Base-by-base conservation (phyloP, 192 early-diverging fungal species). In the Coemansia sp. region DNA sequence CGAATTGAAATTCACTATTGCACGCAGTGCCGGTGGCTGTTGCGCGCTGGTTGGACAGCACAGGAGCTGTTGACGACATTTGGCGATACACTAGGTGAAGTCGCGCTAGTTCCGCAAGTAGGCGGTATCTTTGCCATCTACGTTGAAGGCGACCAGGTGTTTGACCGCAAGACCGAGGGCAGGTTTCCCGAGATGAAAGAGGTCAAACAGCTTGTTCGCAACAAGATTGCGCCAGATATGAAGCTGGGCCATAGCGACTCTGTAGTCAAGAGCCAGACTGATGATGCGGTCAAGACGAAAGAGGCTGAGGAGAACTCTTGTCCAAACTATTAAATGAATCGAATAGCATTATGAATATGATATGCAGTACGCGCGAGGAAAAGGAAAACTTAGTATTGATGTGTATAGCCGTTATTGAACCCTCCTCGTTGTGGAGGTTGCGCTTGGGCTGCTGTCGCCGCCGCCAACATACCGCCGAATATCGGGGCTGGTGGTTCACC, bases 141-240 rank as follows among this genome's bases (percentile, higher is more conserved):
- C 36, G 69, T 71, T 17, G 68, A 76, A 25, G 70, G 72, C 0
- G 66, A 77, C 15, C 60, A 71, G 3, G 50, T 92, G 27, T 92
- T 86, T 78, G 87, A 92, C 72, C 84, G 90, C 67, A 90, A 88
- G 66, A 66, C 86, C 15, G 82, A 87, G 61, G 86, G 83, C 14
- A 64, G 87, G 41, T 92, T 92, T 76, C 90, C 90, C 12, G 90
- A 92, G 73, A 87, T 90, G 78, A 92, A 92, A 72, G 89, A 90
- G 62, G 76, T 89, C 68, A 92, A 92, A 76, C 89, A 90, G 76
- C 72, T 87, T 21, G 84, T 90, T 1, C 80, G 90, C 58, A 84
- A 89, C 60, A 73, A 84, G 21, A 78, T 92, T 55, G 84, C 87
- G 25, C 90, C 90, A 0, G 84, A 80, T 19, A 89, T 89, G 85